Percentiles rank a stretch among this genome's conserved stretches.
phyloP scores from a whole-genome alignment of 2,329 filamentous ascomycete species.

The Penicillium sp. region DNA sequence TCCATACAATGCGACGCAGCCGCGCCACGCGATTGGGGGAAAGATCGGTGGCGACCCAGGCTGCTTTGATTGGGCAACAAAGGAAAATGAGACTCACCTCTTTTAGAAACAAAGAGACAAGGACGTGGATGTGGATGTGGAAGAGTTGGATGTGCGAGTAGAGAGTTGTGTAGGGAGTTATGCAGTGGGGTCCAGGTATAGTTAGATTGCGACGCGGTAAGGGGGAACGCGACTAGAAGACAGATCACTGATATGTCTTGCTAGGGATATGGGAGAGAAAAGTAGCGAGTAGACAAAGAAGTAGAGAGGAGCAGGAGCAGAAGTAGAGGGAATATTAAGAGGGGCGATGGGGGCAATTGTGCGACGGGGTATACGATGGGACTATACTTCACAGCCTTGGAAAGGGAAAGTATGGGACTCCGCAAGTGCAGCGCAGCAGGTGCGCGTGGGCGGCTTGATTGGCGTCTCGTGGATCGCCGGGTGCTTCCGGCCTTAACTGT shows the following conservation, averaged over 20 bases:
- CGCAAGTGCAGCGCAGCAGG: conserved; percentile 14
- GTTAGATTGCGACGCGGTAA: conserved; percentile 22
- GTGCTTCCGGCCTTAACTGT: conserved; percentile 13
- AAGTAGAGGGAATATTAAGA: not conserved
- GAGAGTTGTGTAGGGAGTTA: conserved; percentile 7
- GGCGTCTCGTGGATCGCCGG: conserved; percentile 21
- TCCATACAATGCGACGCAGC: conserved; percentile 13
- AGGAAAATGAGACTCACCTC: conserved; percentile 17
- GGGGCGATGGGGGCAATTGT: not conserved
- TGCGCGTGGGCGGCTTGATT: conserved; percentile 24
- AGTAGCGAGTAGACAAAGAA: not conserved
- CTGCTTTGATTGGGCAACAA: not conserved
- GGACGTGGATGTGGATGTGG: not conserved
- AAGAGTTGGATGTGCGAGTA: conserved; percentile 2
- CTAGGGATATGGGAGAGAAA: not conserved
- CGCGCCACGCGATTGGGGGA: conserved; percentile 14
- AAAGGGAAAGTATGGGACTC: conserved; percentile 18
- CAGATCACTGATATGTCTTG: conserved; percentile 1
- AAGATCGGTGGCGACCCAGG: conserved; percentile 14
- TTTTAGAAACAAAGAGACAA: conserved; percentile 18
- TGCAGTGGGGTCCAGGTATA: conserved; percentile 15
- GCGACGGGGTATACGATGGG: not conserved
- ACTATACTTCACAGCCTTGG: conserved; percentile 11
- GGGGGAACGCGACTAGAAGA: conserved; percentile 14
- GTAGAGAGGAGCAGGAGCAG: not conserved